Evolutionary conservation across 495 filamentous ascomycete species (phyloP).

Genomic region (Neurospora discreta): DNA sequence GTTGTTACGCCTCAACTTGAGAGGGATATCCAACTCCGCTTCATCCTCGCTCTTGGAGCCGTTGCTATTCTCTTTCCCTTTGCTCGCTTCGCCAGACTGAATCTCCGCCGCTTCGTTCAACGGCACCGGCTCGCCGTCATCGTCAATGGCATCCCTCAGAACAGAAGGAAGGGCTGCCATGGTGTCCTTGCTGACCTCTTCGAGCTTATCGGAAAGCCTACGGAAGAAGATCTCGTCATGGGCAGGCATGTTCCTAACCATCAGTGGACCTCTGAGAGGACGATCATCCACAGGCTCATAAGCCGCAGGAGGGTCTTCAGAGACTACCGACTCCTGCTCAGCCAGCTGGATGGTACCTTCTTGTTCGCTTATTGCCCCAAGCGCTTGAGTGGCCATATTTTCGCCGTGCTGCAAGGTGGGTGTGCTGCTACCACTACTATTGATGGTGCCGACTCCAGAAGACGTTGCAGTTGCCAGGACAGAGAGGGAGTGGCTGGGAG

Average conservation of each 20-base stretch:
- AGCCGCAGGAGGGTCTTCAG: slow-evolving; percentile 14
- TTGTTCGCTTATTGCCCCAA: slow-evolving; percentile 2
- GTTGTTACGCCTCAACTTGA: slow-evolving; percentile 46
- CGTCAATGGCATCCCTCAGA: slow-evolving; percentile 15
- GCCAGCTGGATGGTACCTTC: not conserved
- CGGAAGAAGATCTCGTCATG: slow-evolving; percentile 37
- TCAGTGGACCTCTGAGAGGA: slow-evolving; percentile 31
- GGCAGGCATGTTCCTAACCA: slow-evolving; percentile 34
- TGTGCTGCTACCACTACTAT: slow-evolving; percentile 29
- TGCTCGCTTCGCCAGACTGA: slow-evolving; percentile 1
- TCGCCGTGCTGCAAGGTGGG: slow-evolving; percentile 21
- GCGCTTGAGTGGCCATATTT: slow-evolving; percentile 5
- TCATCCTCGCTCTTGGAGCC: slow-evolving; percentile 23
- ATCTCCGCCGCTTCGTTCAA: not conserved
- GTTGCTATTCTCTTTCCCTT: slow-evolving; percentile 10
- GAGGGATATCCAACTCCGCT: slow-evolving; percentile 38
- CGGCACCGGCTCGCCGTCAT: slow-evolving; percentile 5
- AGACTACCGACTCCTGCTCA: not conserved
- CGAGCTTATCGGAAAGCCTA: slow-evolving; percentile 31
- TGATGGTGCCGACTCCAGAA: slow-evolving; percentile 23
- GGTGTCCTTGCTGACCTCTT: slow-evolving; percentile 25
- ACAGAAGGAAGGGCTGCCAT: slow-evolving; percentile 29
- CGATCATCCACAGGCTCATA: slow-evolving; percentile 23
- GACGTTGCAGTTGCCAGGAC: slow-evolving; percentile 26
- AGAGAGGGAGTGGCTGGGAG: slow-evolving; percentile 36